Evolutionary conservation across 1,139 yeast genomes (phyloP), one percentile per base, ranked within the genome.

Genomic region (Meyerozyma carpophila): DNA sequence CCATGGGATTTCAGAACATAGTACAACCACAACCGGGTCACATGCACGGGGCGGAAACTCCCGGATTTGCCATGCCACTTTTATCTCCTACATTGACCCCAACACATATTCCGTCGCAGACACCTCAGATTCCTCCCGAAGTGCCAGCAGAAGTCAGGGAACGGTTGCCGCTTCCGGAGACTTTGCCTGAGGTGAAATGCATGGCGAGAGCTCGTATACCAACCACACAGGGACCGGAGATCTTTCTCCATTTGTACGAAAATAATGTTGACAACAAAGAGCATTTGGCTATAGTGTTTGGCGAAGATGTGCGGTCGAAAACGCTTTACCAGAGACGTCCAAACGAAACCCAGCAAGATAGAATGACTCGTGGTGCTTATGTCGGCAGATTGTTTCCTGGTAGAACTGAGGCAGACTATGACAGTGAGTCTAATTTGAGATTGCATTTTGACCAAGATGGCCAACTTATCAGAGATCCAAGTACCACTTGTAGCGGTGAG

Each of bases 331-430:
- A 70, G 36, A 65, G 66, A 41, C 70, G 89, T 41, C 68, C 69
- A 0, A 79, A 80, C 38, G 99, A 93, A 53, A 73, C 96, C 0
- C 98, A 90, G 62, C 85, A 81, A 56, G 97, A 89, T 58, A 69
- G 98, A 52, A 93, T 93, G 97, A 89, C 95, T 13, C 75, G 98
- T 53, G 99, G 99, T 21, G 98, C 98, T 2, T 94, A 94, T 56
- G 79, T 86, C 25, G 98, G 98, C 10, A 81, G 80, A 56, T 70
- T 94, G 47, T 82, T 79, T 54, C 98, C 98, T 2, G 98, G 98
- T 3, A 74, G 98, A 49, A 63, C 65, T 21, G 59, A 68, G 5
- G 94, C 95, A 0, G 91, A 85, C 57, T 51, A 45, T n/a, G 93
- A 85, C 55, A 75, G 68, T 5, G 61, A 58, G 10, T 53, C 67